Evolutionary conservation across 345 rosid genomes (phyloP).

Genomic region (Syzygium jambos): DNA sequence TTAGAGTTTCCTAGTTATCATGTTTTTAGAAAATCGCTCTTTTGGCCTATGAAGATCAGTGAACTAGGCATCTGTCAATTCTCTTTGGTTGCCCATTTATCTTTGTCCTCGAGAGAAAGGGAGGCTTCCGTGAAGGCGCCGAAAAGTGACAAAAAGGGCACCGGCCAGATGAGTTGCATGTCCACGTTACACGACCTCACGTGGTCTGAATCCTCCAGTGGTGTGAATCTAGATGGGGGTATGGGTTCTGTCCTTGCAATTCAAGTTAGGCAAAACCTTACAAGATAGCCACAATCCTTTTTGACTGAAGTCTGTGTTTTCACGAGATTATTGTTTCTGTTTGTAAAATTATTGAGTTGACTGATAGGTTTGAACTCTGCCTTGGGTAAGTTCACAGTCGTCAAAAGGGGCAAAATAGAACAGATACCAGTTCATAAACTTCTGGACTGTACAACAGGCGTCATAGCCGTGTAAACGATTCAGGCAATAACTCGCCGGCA

Average conservation of each 20-base stretch:
- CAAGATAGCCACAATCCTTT: background rate
- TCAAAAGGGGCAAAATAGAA: background rate
- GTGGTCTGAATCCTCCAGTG: background rate
- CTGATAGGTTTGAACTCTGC: background rate
- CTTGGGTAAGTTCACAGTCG: background rate
- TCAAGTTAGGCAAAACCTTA: background rate
- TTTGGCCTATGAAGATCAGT: background rate
- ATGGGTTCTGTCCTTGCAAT: background rate
- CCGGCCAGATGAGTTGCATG: background rate
- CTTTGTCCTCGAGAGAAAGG: background rate
- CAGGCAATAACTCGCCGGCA: background rate
- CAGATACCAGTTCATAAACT: background rate
- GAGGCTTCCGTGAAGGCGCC: background rate
- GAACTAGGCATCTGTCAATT: background rate
- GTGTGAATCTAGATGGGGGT: background rate
- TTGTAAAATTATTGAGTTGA: background rate
- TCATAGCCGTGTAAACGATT: background rate
- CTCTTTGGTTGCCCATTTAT: background rate
- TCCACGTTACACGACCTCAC: background rate
- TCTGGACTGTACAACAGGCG: too few relatives aligned
- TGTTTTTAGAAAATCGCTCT: background rate
- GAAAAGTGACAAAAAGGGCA: background rate
- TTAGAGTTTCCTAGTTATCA: background rate
- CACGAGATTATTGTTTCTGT: background rate
- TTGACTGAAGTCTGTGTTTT: background rate